These are phyloP conservation scores for Phascolomyces articulosus DNA, from an alignment of 371 early-diverging fungal genomes.

Conservation along the genomic window DNA sequence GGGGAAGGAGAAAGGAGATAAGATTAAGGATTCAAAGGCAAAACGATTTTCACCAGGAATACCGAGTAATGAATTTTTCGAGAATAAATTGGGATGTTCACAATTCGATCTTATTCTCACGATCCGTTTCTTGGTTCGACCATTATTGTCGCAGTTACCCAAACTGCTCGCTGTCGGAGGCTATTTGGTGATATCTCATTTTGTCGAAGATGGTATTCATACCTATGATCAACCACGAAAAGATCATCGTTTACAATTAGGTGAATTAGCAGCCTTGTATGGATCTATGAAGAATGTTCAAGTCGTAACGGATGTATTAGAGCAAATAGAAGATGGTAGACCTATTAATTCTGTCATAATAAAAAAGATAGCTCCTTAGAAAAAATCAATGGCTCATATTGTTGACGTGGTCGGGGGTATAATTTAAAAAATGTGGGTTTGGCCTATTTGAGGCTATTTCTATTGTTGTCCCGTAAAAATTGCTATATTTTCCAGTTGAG, in stretches of 20 bases:
- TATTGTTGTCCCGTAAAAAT: too few species aligned
- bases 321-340: constrained; percentile 49
- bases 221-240: constrained; percentile 36
- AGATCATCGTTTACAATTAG: constrained; percentile 32
- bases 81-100: neutral
- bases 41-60: constrained; percentile 18
- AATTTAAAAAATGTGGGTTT: too few species aligned
- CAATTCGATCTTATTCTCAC: constrained; percentile 44
- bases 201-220: constrained; percentile 39
- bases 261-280: constrained; percentile 32
- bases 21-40: neutral
- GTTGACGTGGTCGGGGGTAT: too few species aligned
- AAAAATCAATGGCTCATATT: too few species aligned
- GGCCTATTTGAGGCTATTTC: too few species aligned
- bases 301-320: constrained; percentile 37
- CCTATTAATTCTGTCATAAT: constrained; percentile 48
- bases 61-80: constrained; percentile 15
- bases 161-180: constrained; percentile 37
- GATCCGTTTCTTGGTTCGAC: constrained; percentile 42
- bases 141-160: constrained; percentile 29
- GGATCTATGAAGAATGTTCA: constrained; percentile 22
- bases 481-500: too few species aligned
- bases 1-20: too few species aligned
- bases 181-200: constrained; percentile 45
- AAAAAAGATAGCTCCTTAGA: constrained; percentile 9